Percentiles rank a stretch among this genome's conserved stretches.
Conservation (phyloP, 345 rosid species). For the Excoecaria agallocha region DNA sequence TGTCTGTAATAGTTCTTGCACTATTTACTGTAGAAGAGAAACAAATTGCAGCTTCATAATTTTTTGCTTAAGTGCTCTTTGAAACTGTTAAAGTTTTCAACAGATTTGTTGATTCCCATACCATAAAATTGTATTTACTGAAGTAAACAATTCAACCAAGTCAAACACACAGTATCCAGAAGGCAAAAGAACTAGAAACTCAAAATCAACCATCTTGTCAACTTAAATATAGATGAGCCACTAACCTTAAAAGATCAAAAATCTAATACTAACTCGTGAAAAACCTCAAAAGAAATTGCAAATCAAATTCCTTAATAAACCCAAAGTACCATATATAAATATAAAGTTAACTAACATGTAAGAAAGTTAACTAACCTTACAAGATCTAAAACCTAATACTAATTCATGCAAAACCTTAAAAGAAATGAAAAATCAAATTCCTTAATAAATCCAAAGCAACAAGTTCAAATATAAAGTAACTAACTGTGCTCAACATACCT, state of each 20-base stretch:
- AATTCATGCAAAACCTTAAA: neutral
- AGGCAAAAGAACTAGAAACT: neutral
- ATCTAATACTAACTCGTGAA: neutral
- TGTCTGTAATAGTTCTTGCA: neutral
- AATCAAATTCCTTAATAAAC: too few relatives aligned
- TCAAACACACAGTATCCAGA: neutral
- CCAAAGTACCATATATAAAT: too few relatives aligned
- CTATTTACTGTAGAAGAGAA: neutral
- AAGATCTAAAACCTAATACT: neutral
- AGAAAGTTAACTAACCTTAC: neutral
- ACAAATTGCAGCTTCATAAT: neutral
- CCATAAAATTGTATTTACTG: neutral
- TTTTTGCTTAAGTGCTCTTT: neutral
- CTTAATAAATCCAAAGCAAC: neutral
- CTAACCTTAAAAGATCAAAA: neutral
- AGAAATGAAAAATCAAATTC: neutral
- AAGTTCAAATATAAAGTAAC: too few relatives aligned
- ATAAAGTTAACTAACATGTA: neutral
- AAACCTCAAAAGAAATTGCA: neutral
- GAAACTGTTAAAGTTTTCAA: neutral
- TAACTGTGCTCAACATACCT: conserved; percentile 37
- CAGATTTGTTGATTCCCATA: neutral
- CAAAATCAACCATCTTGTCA: neutral
- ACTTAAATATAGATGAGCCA: neutral
- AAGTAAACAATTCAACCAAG: neutral